Conservation (phyloP, 202 grass and related monocot species). For the Setaria italica region DNA sequence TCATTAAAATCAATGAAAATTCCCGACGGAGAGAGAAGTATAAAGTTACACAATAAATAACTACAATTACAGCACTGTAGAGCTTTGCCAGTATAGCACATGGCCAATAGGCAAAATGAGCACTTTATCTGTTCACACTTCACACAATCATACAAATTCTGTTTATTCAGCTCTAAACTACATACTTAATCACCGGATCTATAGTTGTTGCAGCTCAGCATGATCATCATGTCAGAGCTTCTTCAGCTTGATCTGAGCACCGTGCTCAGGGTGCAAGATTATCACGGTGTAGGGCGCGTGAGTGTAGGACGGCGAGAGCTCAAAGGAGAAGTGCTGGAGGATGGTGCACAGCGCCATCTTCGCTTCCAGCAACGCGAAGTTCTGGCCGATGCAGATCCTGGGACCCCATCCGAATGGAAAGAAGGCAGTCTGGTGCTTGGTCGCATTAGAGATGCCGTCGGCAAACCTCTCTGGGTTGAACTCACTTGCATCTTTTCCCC, state of each 20-base stretch:
- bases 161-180: background rate
- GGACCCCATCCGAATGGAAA: conserved; percentile 66
- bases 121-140: background rate
- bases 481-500: conserved; percentile 51
- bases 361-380: too few relatives aligned
- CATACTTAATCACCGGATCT: background rate
- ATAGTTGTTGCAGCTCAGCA: background rate
- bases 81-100: background rate
- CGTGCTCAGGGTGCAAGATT: conserved; percentile 62
- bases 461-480: conserved; percentile 62
- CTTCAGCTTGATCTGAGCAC: conserved; percentile 49
- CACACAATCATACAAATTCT: background rate
- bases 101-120: background rate
- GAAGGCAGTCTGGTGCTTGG: conserved; percentile 42
- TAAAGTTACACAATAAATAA: too few relatives aligned
- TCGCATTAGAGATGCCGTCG: conserved; percentile 54
- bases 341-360: too few relatives aligned
- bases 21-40: too few relatives aligned
- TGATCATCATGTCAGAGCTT: conserved; percentile 32
- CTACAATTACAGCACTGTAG: background rate
- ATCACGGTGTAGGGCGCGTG: conserved; percentile 51
- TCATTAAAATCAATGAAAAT: too few relatives aligned
- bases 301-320: too few relatives aligned
- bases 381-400: conserved; percentile 55
- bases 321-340: too few relatives aligned